Evolutionary conservation across 2,329 filamentous ascomycete species (phyloP).

Genomic region (Phoma sp.): DNA sequence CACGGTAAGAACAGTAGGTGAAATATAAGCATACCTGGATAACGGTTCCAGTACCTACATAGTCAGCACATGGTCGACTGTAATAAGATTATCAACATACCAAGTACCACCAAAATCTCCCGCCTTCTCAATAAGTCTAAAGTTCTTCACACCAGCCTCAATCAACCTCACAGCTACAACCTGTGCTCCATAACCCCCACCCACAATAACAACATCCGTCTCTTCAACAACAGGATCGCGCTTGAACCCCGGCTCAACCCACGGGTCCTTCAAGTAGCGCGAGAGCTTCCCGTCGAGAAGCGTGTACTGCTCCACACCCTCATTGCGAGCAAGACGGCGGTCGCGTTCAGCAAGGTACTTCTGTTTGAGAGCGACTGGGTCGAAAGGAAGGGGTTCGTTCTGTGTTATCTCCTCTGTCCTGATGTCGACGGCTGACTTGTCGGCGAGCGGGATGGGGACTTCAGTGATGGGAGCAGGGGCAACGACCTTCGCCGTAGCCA

Average conservation of each 20-base stretch:
- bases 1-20: neutral
- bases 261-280: conserved; percentile 38
- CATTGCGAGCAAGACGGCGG: conserved; percentile 32
- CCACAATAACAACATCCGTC: conserved; percentile 48
- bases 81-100: conserved; percentile 26
- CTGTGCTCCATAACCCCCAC: conserved; percentile 56
- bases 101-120: conserved; percentile 59
- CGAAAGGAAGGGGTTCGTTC: conserved; percentile 30
- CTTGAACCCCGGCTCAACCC: conserved; percentile 34
- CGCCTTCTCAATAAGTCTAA: conserved; percentile 55
- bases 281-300: conserved; percentile 35
- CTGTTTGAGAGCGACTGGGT: conserved; percentile 33
- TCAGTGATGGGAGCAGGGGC: conserved; percentile 26
- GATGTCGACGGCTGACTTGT: conserved; percentile 26
- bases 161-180: conserved; percentile 52
- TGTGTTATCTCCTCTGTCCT: conserved; percentile 24
- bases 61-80: neutral
- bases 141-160: conserved; percentile 49
- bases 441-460: conserved; percentile 21
- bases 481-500: conserved; percentile 21
- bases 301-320: conserved; percentile 41
- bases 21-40: conserved; percentile 17
- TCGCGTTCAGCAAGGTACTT: conserved; percentile 41
- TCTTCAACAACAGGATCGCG: conserved; percentile 39
- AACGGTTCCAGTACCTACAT: conserved; percentile 53